phyloP scores from a whole-genome alignment of 2,329 filamentous ascomycete genomes.

The Colletotrichum cuscutae region DNA sequence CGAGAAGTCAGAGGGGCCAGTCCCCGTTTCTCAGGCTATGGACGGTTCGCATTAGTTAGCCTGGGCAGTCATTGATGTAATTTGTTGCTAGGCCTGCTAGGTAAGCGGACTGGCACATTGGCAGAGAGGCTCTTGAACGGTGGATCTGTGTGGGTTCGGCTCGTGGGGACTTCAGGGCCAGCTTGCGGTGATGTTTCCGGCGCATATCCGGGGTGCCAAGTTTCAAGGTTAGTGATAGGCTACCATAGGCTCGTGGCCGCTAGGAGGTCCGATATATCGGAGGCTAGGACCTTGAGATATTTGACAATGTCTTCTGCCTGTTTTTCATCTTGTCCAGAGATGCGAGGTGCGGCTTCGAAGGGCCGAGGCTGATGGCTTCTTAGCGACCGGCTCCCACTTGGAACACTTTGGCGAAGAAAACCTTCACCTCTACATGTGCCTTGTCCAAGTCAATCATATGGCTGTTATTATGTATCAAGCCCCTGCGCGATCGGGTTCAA shows the following conservation, averaged over 20 bases:
- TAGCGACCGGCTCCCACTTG: too few species aligned
- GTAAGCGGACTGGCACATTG: not conserved
- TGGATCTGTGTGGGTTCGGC: not conserved
- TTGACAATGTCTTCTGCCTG: not conserved
- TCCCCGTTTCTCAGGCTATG: not conserved
- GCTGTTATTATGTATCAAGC: not conserved
- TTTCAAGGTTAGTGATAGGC: not conserved
- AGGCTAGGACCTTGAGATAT: not conserved
- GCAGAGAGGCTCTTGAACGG: not conserved
- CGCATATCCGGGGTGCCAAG: not conserved
- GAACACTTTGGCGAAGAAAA: too few species aligned
- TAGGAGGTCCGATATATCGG: not conserved
- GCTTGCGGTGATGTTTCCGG: not conserved
- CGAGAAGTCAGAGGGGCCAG: not conserved
- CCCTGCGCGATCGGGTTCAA: too few species aligned
- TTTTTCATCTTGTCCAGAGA: not conserved
- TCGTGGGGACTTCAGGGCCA: not conserved
- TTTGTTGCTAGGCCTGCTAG: not conserved
- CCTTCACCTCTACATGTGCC: too few species aligned
- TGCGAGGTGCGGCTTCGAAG: not conserved
- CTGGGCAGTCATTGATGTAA: not conserved
- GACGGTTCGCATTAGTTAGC: not conserved
- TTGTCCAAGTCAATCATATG: not conserved
- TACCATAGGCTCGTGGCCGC: not conserved
- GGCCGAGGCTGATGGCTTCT: too few species aligned